A percentile compares a stretch with the other conserved stretches of the same genome.
Evolutionary conservation across 176 grass and related monocot species (phyloP).

Genomic region (Otatea glauca): DNA sequence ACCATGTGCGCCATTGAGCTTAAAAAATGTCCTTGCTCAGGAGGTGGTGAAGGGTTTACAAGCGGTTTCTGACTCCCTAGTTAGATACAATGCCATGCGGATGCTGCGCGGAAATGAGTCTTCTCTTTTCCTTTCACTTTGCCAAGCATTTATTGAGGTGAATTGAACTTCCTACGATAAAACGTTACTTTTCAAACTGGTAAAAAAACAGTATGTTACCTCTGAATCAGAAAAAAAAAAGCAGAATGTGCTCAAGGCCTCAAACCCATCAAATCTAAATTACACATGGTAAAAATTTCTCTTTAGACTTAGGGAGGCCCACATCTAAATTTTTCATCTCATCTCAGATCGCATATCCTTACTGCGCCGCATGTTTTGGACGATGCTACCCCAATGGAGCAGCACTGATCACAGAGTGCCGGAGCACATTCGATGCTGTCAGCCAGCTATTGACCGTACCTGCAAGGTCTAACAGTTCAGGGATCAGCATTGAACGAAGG

Average conservation of each 20-base stretch:
- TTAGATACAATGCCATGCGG: conserved; percentile 95
- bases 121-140: conserved; percentile 83
- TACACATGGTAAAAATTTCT: background rate
- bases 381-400: conserved; percentile 91
- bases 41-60: conserved; percentile 87
- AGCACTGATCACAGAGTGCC: conserved; percentile 71
- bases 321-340: conserved; percentile 14
- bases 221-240: background rate
- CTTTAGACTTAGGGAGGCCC: background rate
- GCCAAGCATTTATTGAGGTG: conserved; percentile 92
- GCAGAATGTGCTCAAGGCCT: background rate
- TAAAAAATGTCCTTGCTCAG: conserved; percentile 79
- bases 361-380: conserved; percentile 78
- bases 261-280: background rate
- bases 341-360: conserved; percentile 78
- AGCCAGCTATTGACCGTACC: conserved; percentile 70
- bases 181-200: background rate
- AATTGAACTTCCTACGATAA: conserved; percentile 26
- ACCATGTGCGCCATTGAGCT: conserved; percentile 84
- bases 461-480: conserved; percentile 48
- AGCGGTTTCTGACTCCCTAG: conserved; percentile 85
- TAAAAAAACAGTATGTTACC: background rate
- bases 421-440: conserved; percentile 59
- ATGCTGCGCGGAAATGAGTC: conserved; percentile 93
- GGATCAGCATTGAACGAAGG: conserved; percentile 34